Evolutionary conservation across 345 rosid genomes (phyloP).

Genomic region (Crucihimalaya himalaica): DNA sequence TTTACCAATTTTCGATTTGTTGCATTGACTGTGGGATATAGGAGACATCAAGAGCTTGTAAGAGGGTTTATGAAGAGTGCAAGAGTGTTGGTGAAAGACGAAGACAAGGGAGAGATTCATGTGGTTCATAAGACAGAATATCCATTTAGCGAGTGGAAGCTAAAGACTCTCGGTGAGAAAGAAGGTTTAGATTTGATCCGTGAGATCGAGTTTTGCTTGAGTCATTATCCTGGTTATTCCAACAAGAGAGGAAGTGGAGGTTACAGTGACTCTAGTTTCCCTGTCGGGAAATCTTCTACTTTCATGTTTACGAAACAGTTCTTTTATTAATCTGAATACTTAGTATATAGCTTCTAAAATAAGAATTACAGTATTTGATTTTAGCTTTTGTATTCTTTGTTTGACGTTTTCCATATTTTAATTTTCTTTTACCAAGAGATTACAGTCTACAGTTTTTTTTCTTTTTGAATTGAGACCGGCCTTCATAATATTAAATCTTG

Average conservation of each 20-base stretch:
- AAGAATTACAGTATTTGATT: not conserved
- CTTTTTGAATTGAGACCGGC: not conserved
- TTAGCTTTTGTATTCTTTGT: not conserved
- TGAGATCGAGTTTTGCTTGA: conserved; percentile 25
- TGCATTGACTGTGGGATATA: not conserved
- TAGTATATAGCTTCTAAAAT: no score
- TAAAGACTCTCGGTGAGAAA: conserved; percentile 38
- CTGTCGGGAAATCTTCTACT: conserved; percentile 45
- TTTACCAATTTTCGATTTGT: not conserved
- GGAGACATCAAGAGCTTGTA: conserved; percentile 46
- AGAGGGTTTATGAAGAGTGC: conserved; percentile 55
- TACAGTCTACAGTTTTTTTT: not conserved
- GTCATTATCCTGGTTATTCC: conserved; percentile 49
- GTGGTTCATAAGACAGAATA: conserved; percentile 51
- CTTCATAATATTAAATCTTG: not conserved
- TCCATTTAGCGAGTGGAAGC: conserved; percentile 52
- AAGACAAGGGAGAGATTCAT: conserved; percentile 46
- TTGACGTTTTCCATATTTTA: not conserved
- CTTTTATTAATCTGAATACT: conserved; percentile 3
- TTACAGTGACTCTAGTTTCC: conserved; percentile 34
- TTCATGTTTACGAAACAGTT: conserved; percentile 44
- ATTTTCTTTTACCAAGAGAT: not conserved
- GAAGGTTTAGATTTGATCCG: conserved; percentile 38
- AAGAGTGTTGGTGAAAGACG: conserved; percentile 37
- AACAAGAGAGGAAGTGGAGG: conserved; percentile 53